Base-by-base conservation (phyloP, 2,329 filamentous ascomycete species). In the Meredithiella fracta region DNA sequence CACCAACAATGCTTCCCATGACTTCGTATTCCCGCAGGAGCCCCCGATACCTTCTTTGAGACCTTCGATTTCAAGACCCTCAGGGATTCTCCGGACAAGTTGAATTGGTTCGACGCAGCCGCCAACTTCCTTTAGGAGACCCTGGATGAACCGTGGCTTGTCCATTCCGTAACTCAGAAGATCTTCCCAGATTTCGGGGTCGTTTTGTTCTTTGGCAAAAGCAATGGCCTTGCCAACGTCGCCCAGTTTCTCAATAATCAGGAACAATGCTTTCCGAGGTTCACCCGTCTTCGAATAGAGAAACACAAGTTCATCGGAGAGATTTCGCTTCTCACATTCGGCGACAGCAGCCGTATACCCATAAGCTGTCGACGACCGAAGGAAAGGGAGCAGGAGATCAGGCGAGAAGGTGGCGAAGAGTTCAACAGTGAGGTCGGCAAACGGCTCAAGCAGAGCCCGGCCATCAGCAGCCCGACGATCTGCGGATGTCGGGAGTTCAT, bases 21-120 rank as follows among this genome's bases (percentile, higher is more conserved):
- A 98, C 86, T 65, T 97, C 92, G 65, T 96, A 90, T 68, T 98
- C 92, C 62, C 91, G 84, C 66, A 98, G 85, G 73, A 98, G 89
- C 57, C 90, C 85, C 85, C 84, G 2, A 98, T 76, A 0, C 91
- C 92, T 60, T 95, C 87, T 58, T 89, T 77, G 5, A 98, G 73
- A 0, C 92, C 92, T 62, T 92, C 84, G 11, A 98, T 94, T 65
- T 96, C 88, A 0, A 98, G 74, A 0, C 92, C 90, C 64, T 94
- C 88, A 0, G 92, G 92, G 26, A 98, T 98, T 3, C 90, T 80
- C 14, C 86, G 78, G 4, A 98, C 87, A 2, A 98, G 78, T 15
- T 84, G 85, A 60, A 97, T 91, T 0, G 92, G 92, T 64, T 97
- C 83, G 64, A 98, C 92, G 1, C 88, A 81, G 0, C 90, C 97